Evolutionary conservation across 306 rosid genomes (phyloP).

Genomic region (Canavalia ensiformis): DNA sequence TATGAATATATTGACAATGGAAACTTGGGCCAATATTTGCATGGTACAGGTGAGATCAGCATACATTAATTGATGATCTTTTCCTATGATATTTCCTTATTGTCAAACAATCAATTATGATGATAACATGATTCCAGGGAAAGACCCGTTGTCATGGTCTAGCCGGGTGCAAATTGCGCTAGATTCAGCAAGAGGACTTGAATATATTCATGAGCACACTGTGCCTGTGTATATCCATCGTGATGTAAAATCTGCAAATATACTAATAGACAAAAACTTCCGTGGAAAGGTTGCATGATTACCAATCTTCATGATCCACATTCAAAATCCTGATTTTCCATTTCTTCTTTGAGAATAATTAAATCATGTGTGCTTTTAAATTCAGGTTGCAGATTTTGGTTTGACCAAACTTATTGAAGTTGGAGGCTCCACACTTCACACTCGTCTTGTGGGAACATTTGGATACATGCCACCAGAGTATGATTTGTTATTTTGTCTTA

Average conservation of each 20-base stretch:
- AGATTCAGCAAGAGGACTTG: constrained; percentile 95
- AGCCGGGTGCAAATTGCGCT: constrained; percentile 83
- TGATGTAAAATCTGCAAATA: constrained; percentile 88
- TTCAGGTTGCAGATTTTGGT: constrained; percentile 91
- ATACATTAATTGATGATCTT: constrained; percentile 24
- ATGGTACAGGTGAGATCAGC: constrained; percentile 70
- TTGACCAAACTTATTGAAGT: constrained; percentile 84
- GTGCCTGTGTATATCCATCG: constrained; percentile 96
- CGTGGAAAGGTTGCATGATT: constrained; percentile 71
- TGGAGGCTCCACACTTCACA: constrained; percentile 70
- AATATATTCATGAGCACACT: constrained; percentile 91
- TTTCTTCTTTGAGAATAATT: constrained; percentile 1
- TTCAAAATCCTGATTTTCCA: constrained; percentile 14
- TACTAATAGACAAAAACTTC: constrained; percentile 76
- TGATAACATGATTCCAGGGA: constrained; percentile 55
- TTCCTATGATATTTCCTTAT: constrained; percentile 8
- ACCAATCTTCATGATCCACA: background rate
- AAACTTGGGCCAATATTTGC: constrained; percentile 78
- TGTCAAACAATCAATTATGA: background rate
- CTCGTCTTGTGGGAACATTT: constrained; percentile 91
- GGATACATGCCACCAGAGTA: constrained; percentile 98
- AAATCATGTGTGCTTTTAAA: constrained; percentile 12
- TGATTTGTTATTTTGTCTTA: constrained; percentile 34
- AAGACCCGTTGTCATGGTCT: constrained; percentile 77
- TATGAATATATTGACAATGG: constrained; percentile 71